Evolutionary conservation across 2,329 filamentous ascomycete species (phyloP), one percentile per base, ranked within the genome.

Genomic region (Pseudocercospora macadamiae): DNA sequence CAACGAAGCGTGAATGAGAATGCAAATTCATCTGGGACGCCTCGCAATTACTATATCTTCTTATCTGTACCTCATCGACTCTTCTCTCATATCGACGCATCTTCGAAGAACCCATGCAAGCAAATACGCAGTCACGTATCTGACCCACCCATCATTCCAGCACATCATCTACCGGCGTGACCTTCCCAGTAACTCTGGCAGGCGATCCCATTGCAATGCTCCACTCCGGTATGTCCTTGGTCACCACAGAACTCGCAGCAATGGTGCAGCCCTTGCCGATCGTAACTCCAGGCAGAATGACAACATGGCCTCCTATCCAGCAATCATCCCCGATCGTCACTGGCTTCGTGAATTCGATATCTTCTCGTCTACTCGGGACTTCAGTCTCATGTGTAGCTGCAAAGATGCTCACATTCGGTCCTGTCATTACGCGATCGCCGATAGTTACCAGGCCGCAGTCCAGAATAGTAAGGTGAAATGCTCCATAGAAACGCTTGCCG

Each of bases 401-500:
- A 45, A 81, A 81, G 18, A 85, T 80, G 52, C 70, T 75, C 2
- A 84, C 80, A 53, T 81, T 79, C 0, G 82, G 81, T 0, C 82
- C 82, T 42, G 83, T 75, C 71, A 83, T 78, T 6, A 80, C 78
- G 1, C 80, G 68, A 18, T 82, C 76, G 0, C 82, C 82, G 28
- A 84, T 82, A 0, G 75, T 80, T 3, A 85, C 78, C 0, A 83
- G 68, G 3, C 76, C 78, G 28, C 79, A 83, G 64, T 85, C 82
- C 8, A 84, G 69, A 25, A 85, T 79, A 0, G 79, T 80, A 3
- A 80, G 60, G 48, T 82, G 82, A 70, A 85, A 85, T 65, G 86
- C 86, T 44, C 84, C 79, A 66, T 88, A 90, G 68, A 87, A 87
- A n/a, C 80, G 76, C 39, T 83, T 76, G 6, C 86, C 86, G 0